Evolutionary conservation across 345 rosid species (phyloP), one percentile per base, ranked within the genome.

Genomic region (Arabis hirsuta): DNA sequence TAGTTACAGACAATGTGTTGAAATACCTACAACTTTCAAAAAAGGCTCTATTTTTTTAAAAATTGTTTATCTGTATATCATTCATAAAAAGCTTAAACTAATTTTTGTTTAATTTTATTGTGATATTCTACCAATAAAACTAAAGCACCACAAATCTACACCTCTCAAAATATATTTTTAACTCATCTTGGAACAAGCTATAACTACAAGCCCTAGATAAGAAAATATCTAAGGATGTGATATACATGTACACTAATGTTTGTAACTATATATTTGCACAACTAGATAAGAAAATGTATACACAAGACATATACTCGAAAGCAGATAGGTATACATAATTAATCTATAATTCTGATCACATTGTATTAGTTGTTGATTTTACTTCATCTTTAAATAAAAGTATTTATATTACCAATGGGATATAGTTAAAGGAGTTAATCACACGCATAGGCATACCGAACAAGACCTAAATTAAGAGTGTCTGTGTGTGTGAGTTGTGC

Each of bases 401-500:
- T 29, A 0, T 6, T 65, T 45, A 27, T 9, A 29, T 29, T 32
- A 42, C 52, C 59, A 61, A 20, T 11, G 62, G 39, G 52, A 53
- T 53, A 27, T 48, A 24, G 14, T 16, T 32, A 31, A 34, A 36
- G 34, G 12, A 65, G 69, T 26, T 65, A 57, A 10, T 45, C 71
- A 73, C 26, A 58, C 12, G 46, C 66, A 66, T 73, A 26, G 4
- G 39, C 78, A 66, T 41, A 66, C 78, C 66, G 43, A 57, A 73
- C 54, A 57, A 58, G 54, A 66, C 72, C 67, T 74, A 74, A 50
- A 42, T 50, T 50, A 58, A 51, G 24, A 58, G 31, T 50, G 58
- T 24, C 13, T 66, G 20, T 41, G 60, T 41, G 62, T 4, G 55
- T 50, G 73, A 57, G 31, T 32, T 67, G 24, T 60, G 50, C 12